Evolutionary conservation across 2,329 filamentous ascomycete genomes (phyloP), one percentile per base, ranked within the genome.

Genomic region (Ambrosiella xylebori): DNA sequence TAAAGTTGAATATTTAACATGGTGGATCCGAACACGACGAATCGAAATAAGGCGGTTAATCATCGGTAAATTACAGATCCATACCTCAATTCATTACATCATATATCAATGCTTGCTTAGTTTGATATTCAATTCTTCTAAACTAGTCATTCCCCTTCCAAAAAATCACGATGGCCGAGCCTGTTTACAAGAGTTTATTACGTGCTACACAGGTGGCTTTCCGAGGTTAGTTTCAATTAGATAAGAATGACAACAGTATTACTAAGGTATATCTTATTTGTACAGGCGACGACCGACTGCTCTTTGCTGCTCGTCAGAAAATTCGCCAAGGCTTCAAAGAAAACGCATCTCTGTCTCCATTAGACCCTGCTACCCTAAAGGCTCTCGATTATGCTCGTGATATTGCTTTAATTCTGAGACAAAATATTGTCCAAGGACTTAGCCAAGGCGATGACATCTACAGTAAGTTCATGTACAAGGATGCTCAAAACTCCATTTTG

Each of bases 361-460:
- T 75, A 11, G 79, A 81, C 59, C 73, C 82, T 11, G 79, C 82
- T 59, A 74, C 80, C 0, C 71, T 74, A 12, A 76, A 81, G 59
- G 81, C 82, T 8, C 81, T 98, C 61, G 73, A 82, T 63, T 83
- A 95, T 65, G 93, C 90, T 7, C 75, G 90, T 61, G 87, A 93
- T 45, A 82, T 97, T 2, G 87, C 91, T 2, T 77, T 78, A 62
- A 84, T 97, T 59, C 68, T 98, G 61, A 75, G 81, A 63, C 76
- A 87, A 67, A 97, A 97, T 65, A 75, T 98, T 2, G 90, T 98
- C 2, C 93, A 98, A 69, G 93, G 91, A 6, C 73, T 78, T 63
- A 71, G 73, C 60, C 66, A 70, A 59, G 74, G 74, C 59, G 68
- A 73, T 1, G 70, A 79, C 59, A 74, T 68, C 49, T 88, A 82